phyloP scores from a whole-genome alignment of 2,329 filamentous ascomycete genomes.

The Pochonia chlamydosporia region DNA sequence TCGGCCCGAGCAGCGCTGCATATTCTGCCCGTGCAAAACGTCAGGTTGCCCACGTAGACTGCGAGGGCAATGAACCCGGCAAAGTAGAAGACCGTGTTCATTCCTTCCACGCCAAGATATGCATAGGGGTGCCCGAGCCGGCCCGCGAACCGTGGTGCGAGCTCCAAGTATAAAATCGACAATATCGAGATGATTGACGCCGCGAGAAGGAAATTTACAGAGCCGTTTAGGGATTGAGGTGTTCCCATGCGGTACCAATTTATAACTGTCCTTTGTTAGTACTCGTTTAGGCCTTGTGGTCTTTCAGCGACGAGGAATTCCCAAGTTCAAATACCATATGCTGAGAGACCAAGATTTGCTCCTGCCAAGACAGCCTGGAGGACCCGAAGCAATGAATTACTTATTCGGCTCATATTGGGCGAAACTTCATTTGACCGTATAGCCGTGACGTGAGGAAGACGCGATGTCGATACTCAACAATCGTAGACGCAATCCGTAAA shows the following conservation, averaged over 20 bases:
- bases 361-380: conserved; percentile 14
- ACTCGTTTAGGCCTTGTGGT: neutral
- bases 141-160: conserved; percentile 39
- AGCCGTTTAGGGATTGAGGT: conserved; percentile 45
- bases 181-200: conserved; percentile 47
- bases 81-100: conserved; percentile 53
- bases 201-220: conserved; percentile 54
- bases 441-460: neutral
- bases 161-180: conserved; percentile 48
- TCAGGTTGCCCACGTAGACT: conserved; percentile 48
- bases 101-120: conserved; percentile 41
- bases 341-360: conserved; percentile 13
- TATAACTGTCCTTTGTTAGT: conserved; percentile 37
- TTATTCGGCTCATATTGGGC: conserved; percentile 12
- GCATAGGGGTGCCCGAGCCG: conserved; percentile 42
- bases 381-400: conserved; percentile 11
- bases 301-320: neutral
- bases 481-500: too few relatives aligned
- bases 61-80: conserved; percentile 53
- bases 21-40: conserved; percentile 52
- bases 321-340: conserved; percentile 12
- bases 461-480: too few relatives aligned
- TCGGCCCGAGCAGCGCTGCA: conserved; percentile 50
- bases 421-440: too few relatives aligned
- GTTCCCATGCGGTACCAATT: conserved; percentile 56